Base-by-base conservation (phyloP, 2,329 filamentous ascomycete species). In the Botryotinia globosa region DNA sequence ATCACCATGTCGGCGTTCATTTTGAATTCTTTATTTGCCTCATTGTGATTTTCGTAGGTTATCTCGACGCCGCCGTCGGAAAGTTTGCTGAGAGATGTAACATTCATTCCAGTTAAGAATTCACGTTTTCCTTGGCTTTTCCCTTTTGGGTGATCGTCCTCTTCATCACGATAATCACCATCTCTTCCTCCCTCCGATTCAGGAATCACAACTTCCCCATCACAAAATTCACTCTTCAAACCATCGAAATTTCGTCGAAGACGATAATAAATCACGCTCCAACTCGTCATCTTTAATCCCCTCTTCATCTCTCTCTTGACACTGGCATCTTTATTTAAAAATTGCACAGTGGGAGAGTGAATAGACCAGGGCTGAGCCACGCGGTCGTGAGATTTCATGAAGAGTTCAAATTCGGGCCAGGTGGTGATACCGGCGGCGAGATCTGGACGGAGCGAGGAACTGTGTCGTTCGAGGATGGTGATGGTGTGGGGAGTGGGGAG, bases 181-280 rank as follows among this genome's bases (percentile, higher is more conserved):
- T 48, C n/a, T 12, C 39, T 37, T 6, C n/a, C 37, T 32, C 42
- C 68, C 6, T 56, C 51, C 0, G n/a, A 29, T 18, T 56, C 51
- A 7, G 51, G 51, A 56, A 56, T 1, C n/a, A 32, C 51, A 8
- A 69, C 39, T 42, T 45, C 67, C 12, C 54, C 65, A 10, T n/a
- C 25, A 25, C 65, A 68, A 68, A 66, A 61, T 22, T 73, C 74
- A 74, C 72, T 73, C 18, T 65, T 72, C 48, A 69, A 48, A 0
- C 77, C 75, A 72, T 78, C 76, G 32, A 78, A 77, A 70, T 76
- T 76, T 4, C 74, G 72, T 29, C 75, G 56, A 29, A 77, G 39
- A 10, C 75, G 51, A 62, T 74, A 71, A 66, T 78, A 77, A 29
- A 77, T 54, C 5, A 75, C 54, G 65, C 75, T 74, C 74, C 74